A percentile compares a stretch with the other conserved stretches of the same genome.
Evolutionary conservation across 768 basidiomycete genomes (phyloP).

Genomic region (Leucocoprinus leucothites): DNA sequence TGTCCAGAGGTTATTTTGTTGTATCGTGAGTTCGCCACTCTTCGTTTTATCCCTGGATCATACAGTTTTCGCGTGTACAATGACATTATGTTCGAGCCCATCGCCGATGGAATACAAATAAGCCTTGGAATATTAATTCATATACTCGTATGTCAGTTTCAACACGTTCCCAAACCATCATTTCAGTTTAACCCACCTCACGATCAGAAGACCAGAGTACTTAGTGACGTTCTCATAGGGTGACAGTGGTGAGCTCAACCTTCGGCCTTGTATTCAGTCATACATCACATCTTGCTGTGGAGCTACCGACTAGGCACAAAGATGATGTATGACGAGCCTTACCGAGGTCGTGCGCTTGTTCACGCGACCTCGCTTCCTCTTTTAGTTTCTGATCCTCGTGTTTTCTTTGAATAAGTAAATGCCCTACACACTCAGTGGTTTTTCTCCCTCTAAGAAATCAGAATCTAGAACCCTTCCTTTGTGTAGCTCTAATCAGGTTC

Average conservation of each 20-base stretch:
- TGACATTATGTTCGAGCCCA: slow-evolving; percentile 8
- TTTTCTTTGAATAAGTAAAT: too few relatives aligned
- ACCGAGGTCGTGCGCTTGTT: too few relatives aligned
- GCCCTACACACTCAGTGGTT: too few relatives aligned
- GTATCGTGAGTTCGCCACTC: slow-evolving; percentile 54
- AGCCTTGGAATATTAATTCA: not conserved
- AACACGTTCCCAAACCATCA: not conserved
- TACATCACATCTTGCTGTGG: not conserved
- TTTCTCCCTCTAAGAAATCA: too few relatives aligned
- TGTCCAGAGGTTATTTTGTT: slow-evolving; percentile 13
- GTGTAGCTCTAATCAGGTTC: too few relatives aligned
- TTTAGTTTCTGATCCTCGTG: too few relatives aligned
- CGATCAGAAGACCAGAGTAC: not conserved
- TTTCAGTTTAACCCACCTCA: not conserved
- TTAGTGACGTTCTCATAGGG: not conserved
- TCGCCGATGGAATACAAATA: not conserved
- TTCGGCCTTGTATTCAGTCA: too few relatives aligned
- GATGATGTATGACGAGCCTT: not conserved
- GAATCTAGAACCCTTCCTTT: too few relatives aligned
- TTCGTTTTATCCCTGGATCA: slow-evolving; percentile 24
- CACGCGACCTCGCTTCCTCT: too few relatives aligned
- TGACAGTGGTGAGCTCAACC: slow-evolving; percentile 5
- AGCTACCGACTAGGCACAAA: not conserved
- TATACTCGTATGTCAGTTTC: slow-evolving; percentile 7
- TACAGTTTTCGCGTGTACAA: slow-evolving; percentile 6